phyloP scores from a whole-genome alignment of 768 basidiomycete genomes.

The Lactifluus piperatus region DNA sequence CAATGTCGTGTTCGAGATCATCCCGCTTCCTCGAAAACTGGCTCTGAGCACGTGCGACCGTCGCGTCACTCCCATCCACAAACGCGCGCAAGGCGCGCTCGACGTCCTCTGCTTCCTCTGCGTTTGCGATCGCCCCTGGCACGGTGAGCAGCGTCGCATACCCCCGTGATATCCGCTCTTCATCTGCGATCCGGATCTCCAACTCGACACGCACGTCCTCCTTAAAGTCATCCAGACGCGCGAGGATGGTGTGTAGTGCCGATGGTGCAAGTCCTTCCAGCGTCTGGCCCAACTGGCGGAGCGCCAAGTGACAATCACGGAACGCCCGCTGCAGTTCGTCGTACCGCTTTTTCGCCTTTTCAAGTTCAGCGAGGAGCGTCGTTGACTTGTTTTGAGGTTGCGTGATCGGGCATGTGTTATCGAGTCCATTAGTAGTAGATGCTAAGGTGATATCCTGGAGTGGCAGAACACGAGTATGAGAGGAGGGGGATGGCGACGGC shows the following conservation, averaged over 20 bases:
- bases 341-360: slow-evolving; percentile 43
- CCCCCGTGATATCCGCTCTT: slow-evolving; percentile 52
- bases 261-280: slow-evolving; percentile 22
- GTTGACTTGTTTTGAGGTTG: neutral
- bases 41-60: slow-evolving; percentile 38
- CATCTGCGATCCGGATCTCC: slow-evolving; percentile 71
- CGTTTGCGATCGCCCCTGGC: slow-evolving; percentile 37
- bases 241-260: slow-evolving; percentile 43
- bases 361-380: slow-evolving; percentile 40
- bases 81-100: slow-evolving; percentile 48
- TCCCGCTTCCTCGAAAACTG: slow-evolving; percentile 52
- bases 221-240: slow-evolving; percentile 60
- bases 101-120: slow-evolving; percentile 30
- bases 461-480: neutral
- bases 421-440: neutral
- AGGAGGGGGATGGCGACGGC: neutral
- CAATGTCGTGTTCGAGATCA: slow-evolving; percentile 71
- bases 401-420: slow-evolving; percentile 1
- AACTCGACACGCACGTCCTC: slow-evolving; percentile 79
- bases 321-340: slow-evolving; percentile 53
- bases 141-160: slow-evolving; percentile 61
- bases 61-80: slow-evolving; percentile 42
- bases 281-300: slow-evolving; percentile 46
- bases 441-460: slow-evolving; percentile 1
- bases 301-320: slow-evolving; percentile 58